phyloP scores from a whole-genome alignment of 805 yeast species.

The Vanderwaltozyma yarrowii region DNA sequence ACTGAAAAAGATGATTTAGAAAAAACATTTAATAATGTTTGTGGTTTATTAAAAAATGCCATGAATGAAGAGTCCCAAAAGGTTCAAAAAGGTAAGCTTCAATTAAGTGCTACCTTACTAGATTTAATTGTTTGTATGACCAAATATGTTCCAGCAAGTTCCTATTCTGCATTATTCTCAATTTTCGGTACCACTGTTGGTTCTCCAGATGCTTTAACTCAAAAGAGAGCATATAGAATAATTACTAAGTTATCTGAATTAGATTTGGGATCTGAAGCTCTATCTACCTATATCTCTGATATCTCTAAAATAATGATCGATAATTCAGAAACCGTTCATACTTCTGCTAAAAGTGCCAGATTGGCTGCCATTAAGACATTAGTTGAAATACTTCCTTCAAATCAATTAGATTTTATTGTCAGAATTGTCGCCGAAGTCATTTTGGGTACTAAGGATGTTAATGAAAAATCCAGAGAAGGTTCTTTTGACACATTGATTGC shows the following conservation, averaged over 20 bases:
- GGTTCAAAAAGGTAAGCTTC: slow-evolving; percentile 25
- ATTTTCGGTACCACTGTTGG: slow-evolving; percentile 63
- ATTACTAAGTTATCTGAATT: slow-evolving; percentile 61
- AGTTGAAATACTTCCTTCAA: slow-evolving; percentile 49
- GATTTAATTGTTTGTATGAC: slow-evolving; percentile 84
- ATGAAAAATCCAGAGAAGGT: slow-evolving; percentile 80
- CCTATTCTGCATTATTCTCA: slow-evolving; percentile 65
- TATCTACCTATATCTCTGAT: slow-evolving; percentile 41
- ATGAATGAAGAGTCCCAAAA: slow-evolving; percentile 44
- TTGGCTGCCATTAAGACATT: slow-evolving; percentile 55
- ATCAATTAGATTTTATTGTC: slow-evolving; percentile 69
- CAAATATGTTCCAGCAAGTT: slow-evolving; percentile 62
- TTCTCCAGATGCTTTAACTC: slow-evolving; percentile 55
- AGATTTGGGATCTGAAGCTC: slow-evolving; percentile 49
- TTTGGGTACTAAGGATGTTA: slow-evolving; percentile 80
- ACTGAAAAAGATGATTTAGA: slow-evolving; percentile 57
- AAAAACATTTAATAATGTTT: slow-evolving; percentile 75
- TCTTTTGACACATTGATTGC: slow-evolving; percentile 66
- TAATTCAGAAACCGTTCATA: slow-evolving; percentile 46
- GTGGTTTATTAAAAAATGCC: slow-evolving; percentile 64
- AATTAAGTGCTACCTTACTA: slow-evolving; percentile 74
- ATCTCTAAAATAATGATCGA: slow-evolving; percentile 51
- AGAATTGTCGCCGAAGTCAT: slow-evolving; percentile 78
- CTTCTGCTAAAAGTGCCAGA: slow-evolving; percentile 75
- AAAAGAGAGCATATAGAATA: slow-evolving; percentile 82